These are phyloP conservation scores for Aegilops speltoides DNA, from an alignment of 176 grass and related monocot species.

Conservation along the genomic window DNA sequence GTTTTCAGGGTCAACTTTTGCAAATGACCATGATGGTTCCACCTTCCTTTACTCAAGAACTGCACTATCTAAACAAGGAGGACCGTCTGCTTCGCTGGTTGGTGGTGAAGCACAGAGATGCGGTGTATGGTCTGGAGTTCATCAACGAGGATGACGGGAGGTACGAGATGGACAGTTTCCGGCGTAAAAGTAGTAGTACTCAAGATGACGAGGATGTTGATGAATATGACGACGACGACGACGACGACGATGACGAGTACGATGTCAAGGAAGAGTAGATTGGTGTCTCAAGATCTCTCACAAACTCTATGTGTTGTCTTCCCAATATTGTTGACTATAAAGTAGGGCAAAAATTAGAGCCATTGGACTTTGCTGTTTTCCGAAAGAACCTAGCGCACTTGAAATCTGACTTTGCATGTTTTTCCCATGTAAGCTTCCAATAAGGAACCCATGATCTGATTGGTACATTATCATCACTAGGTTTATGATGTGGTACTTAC, in stretches of 20 bases:
- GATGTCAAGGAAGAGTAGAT: conserved; percentile 34
- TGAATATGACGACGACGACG: conserved; percentile 10
- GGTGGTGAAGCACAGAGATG: conserved; percentile 81
- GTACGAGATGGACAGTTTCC: conserved; percentile 45
- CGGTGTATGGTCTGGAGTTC: conserved; percentile 75
- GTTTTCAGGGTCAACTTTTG: conserved; percentile 86
- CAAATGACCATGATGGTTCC: conserved; percentile 97
- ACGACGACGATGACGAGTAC: not conserved
- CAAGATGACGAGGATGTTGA: conserved; percentile 16
- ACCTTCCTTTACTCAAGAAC: conserved; percentile 71
- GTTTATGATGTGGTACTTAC: not conserved
- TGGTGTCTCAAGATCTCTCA: not conserved
- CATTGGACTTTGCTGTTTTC: not conserved
- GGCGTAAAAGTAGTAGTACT: not conserved
- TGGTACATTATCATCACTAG: no score
- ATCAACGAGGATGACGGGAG: conserved; percentile 61
- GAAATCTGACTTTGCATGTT: no score
- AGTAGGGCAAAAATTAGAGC: conserved; percentile 25
- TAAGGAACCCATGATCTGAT: no score
- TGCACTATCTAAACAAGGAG: conserved; percentile 96
- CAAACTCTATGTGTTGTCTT: conserved; percentile 21
- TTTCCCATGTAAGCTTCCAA: no score
- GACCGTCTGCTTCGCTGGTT: conserved; percentile 82
- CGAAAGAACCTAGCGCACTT: not conserved
- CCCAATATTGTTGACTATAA: not conserved